A percentile compares a stretch with the other conserved stretches of the same genome.
These are phyloP conservation scores for Medakamo hakoo DNA, from an alignment of 139 green algal species.

Conservation along the genomic window DNA sequence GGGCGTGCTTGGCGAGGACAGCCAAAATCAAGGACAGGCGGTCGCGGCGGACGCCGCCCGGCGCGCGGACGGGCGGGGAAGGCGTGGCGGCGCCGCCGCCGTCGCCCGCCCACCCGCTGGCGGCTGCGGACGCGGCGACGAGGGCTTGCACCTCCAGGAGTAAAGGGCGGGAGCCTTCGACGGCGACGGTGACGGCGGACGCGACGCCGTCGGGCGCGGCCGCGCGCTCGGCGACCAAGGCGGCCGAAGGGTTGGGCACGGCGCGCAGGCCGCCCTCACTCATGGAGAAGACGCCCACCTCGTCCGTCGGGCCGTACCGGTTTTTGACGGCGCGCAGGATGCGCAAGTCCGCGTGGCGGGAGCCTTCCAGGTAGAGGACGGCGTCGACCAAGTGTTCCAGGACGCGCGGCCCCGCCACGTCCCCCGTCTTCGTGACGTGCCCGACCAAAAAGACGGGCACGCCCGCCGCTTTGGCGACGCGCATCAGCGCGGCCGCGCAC, in stretches of 20 bases:
- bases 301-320: slow-evolving; percentile 59
- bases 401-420: slow-evolving; percentile 73
- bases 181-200: slow-evolving; percentile 39
- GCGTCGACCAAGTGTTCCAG: slow-evolving; percentile 93
- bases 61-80: slow-evolving; percentile 15
- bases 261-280: slow-evolving; percentile 25
- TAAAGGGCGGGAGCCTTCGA: slow-evolving; percentile 63
- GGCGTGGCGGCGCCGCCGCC: too few relatives aligned
- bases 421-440: slow-evolving; percentile 43
- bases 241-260: not conserved
- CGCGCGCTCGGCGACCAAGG: slow-evolving; percentile 2
- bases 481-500: slow-evolving; percentile 66
- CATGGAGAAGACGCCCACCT: slow-evolving; percentile 83
- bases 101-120: not conserved
- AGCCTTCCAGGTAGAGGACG: slow-evolving; percentile 85
- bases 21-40: slow-evolving; percentile 57
- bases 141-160: slow-evolving; percentile 75
- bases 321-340: slow-evolving; percentile 68
- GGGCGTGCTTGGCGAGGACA: slow-evolving; percentile 53
- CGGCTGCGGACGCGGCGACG: not conserved
- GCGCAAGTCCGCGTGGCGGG: slow-evolving; percentile 24
- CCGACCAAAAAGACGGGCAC: slow-evolving; percentile 69
- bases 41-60: slow-evolving; percentile 35
- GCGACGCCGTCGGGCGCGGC: slow-evolving; percentile 18
- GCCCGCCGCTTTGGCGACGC: slow-evolving; percentile 45